Percentiles rank a stretch among this genome's conserved stretches.
phyloP scores from a whole-genome alignment of 495 filamentous ascomycete genomes.

The Penicillium samsonianum region DNA sequence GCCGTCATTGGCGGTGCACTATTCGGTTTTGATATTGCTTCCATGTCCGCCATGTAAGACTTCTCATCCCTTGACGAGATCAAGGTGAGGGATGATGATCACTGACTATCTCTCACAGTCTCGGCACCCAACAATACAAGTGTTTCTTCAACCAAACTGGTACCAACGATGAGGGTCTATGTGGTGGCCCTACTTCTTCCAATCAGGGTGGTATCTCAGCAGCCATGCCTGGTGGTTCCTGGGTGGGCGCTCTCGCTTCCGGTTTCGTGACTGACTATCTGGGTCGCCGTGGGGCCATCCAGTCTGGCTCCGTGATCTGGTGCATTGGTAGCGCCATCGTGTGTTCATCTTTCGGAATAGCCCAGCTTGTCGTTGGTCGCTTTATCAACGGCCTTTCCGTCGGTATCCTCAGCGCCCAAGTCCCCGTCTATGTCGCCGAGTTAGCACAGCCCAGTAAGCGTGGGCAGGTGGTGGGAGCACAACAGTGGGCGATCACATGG shows the following conservation, averaged over 20 bases:
- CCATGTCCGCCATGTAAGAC: slow-evolving; percentile 68
- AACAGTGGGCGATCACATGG: slow-evolving; percentile 79
- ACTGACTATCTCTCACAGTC: slow-evolving; percentile 18
- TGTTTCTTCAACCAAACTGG: slow-evolving; percentile 60
- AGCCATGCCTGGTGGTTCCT: slow-evolving; percentile 73
- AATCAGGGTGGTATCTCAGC: slow-evolving; percentile 61
- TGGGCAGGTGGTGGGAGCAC: slow-evolving; percentile 68
- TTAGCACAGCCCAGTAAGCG: slow-evolving; percentile 67
- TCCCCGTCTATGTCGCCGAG: slow-evolving; percentile 77
- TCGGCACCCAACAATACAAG: slow-evolving; percentile 53
- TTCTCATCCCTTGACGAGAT: not conserved
- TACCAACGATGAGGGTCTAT: slow-evolving; percentile 32
- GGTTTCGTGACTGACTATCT: slow-evolving; percentile 64
- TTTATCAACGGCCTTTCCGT: slow-evolving; percentile 74
- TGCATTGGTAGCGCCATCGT: slow-evolving; percentile 66
- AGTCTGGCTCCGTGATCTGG: slow-evolving; percentile 62
- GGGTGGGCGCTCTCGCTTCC: slow-evolving; percentile 63
- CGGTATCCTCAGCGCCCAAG: slow-evolving; percentile 74
- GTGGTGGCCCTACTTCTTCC: slow-evolving; percentile 49
- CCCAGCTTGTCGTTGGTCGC: slow-evolving; percentile 71
- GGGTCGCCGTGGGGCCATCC: slow-evolving; percentile 66
- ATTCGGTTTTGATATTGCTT: slow-evolving; percentile 74
- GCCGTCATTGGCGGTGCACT: slow-evolving; percentile 57
- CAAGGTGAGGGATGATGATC: not conserved
- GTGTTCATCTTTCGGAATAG: slow-evolving; percentile 68